Base-by-base conservation (phyloP, 1,284 basidiomycete species). In the Cerrena zonata region DNA sequence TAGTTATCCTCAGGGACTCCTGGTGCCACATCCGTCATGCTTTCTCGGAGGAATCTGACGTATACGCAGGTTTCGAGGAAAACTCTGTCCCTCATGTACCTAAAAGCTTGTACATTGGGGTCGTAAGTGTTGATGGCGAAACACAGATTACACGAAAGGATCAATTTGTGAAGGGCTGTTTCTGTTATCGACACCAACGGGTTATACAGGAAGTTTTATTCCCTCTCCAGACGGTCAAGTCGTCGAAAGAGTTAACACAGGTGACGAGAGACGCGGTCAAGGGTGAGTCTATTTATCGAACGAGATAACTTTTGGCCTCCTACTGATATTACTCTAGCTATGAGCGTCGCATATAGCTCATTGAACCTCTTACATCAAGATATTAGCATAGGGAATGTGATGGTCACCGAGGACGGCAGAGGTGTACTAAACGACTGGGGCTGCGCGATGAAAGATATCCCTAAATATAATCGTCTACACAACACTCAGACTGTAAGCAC, bases 1-100 rank as follows among this genome's bases (percentile, higher is more conserved):
- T 49, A 11, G 49, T 56, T 13, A 53, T 50, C 37, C 49, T 56
- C 12, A 56, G 49, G 36, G 54, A 48, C 18, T 48, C 25, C 47
- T 48, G 47, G 47, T n/a, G n/a, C n/a, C 22, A 7, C 15, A 26
- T 19, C 4, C 3, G 19, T 11, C 10, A 21, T 22, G 13, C 19
- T 13, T 5, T 23, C 4, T 10, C 12, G 4, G 5, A 36, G 4
- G 47, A 48, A 26, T 21, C 47, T 11, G 12, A 25, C 12, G 26
- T 48, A 5, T 48, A 40, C 19, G 19, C 11, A 5, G 3, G 15
- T 13, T 21, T 48, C 12, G 18, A 22, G 22, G 24, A 48, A 3
- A 13, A 13, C 37, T 12, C 19, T 39, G 47, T 48, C 23, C 37
- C 47, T 3, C 37, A 26, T 26, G 23, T 48, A 5, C 47, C 36